Evolutionary conservation across 2,329 filamentous ascomycete species (phyloP), one percentile per base, ranked within the genome.

Genomic region (Fusarium metavorans): DNA sequence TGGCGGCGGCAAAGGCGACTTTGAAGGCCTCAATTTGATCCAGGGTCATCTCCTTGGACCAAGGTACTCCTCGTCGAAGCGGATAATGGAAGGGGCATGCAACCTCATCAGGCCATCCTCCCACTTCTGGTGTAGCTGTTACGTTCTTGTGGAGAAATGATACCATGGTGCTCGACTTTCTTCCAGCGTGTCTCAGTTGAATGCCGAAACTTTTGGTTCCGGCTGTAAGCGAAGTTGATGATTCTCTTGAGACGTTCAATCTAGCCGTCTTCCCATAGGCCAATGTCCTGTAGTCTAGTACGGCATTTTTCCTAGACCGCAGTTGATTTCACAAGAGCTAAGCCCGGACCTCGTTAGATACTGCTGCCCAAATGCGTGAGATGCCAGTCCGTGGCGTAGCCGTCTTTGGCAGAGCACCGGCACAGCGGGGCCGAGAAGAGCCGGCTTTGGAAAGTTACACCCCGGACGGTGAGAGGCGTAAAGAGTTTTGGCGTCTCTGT

Each of bases 91-190:
- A 3, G 54, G 54, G n/a, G 52, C 45, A 32, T 67, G 59, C 6
- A 68, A 68, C 66, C 8, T 59, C 25, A 10, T 41, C 14, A 4
- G 66, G 66, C 60, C 66, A 68, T 3, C 66, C 60, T 25, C 66
- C 60, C 16, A 35, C 52, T 11, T 68, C 66, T 11, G 13, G n/a
- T 5, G 66, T 56, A 48, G 59, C 60, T 34, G 34, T 58, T 32
- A 41, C 60, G 25, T 58, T 54, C 66, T 59, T 63, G 43, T 70
- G 52, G 13, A 67, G 37, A 20, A 62, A 68, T 2, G 60, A 43
- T 9, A 43, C 41, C 6, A 59, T 30, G 11, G 66, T 68, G 52
- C 52, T 64, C 4, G 60, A 56, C 34, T 64, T 64, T 23, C 60
- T 58, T 9, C 66, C 60, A 4, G 60, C 66, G 25, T 68, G 59